These are phyloP conservation scores for Clarireedia sp. DNA, from an alignment of 2,329 filamentous ascomycete species.

Conservation along the genomic window DNA sequence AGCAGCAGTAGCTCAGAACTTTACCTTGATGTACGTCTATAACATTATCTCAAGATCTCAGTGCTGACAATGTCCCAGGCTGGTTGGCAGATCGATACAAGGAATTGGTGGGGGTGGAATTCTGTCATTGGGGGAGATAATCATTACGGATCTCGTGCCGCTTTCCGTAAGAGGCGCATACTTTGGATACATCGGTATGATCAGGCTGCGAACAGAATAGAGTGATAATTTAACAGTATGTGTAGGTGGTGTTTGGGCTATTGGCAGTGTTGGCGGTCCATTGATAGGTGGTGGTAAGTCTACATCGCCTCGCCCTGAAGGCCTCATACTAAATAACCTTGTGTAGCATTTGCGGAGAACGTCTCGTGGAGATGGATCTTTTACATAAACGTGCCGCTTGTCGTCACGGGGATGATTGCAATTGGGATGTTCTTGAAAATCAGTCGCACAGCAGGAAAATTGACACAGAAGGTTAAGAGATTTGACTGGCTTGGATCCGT, in stretches of 20 bases:
- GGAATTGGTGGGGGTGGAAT: conserved; percentile 46
- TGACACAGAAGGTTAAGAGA: conserved; percentile 32
- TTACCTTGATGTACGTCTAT: conserved; percentile 27
- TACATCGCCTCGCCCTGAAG: background rate
- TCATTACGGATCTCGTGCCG: conserved; percentile 39
- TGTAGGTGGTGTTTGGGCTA: conserved; percentile 37
- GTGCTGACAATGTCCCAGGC: conserved; percentile 15
- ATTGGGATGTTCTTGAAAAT: conserved; percentile 25
- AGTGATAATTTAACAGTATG: background rate
- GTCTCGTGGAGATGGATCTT: conserved; percentile 56
- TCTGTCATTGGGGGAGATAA: conserved; percentile 38
- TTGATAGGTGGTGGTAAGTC: conserved; percentile 37
- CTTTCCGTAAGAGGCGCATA: conserved; percentile 35
- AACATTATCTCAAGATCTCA: background rate
- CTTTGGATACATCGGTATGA: conserved; percentile 28
- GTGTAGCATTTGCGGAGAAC: conserved; percentile 40
- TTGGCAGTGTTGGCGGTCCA: conserved; percentile 47
- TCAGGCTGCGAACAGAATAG: background rate
- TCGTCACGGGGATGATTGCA: conserved; percentile 19
- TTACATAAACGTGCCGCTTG: conserved; percentile 36
- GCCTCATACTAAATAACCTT: background rate
- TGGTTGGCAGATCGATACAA: conserved; percentile 37
- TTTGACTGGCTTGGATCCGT: conserved; percentile 57
- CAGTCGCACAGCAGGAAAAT: conserved; percentile 17
- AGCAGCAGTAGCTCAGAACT: conserved; percentile 31